Base-by-base conservation (phyloP, 2,329 filamentous ascomycete species). In the Fusarium pilosicola region DNA sequence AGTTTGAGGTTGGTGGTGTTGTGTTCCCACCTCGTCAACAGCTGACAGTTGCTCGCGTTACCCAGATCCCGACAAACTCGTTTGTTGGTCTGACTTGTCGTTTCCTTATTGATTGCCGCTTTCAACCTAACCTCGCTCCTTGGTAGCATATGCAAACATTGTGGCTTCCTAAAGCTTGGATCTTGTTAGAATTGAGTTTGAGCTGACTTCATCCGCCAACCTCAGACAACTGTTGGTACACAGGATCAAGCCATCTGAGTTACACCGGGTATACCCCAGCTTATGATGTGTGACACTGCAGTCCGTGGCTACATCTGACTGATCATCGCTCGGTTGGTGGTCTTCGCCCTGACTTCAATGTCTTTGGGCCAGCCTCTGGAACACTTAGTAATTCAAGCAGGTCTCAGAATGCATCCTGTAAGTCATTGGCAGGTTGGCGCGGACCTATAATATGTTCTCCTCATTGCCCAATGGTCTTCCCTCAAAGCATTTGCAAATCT, bases 1-100 rank as follows among this genome's bases (percentile, higher is more conserved):
- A 55, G 65, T 70, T 70, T 65, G 59, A 24, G 14, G 24, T 52
- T 69, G 24, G 45, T 69, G 58, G 65, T 64, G 39, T 57, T 57
- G 34, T 36, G 51, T 39, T 59, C 30, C 42, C 57, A 69, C 60
- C 39, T 51, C 24, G 15, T 26, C 55, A 34, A 46, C 66, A 56
- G 48, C 61, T 52, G 55, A 44, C 39, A 67, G 45, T 65, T 65
- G 65, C 52, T 54, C 36, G 42, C 45, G 46, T 59, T 54, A 65
- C 51, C 18, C n/a, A 36, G 49, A 20, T 24, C 30, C 32, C 48
- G 28, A 45, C 36, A 26, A 22, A 32, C 24, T 46, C 44, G 34
- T 51, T 26, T 46, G 42, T 46, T 63, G 44, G 48, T 59, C 36
- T 39, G 41, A 28, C 26, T 55, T 62, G 24, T 26, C 39, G n/a